Base-by-base conservation (phyloP, 2,329 filamentous ascomycete species). In the Penicillium brevicompactum region DNA sequence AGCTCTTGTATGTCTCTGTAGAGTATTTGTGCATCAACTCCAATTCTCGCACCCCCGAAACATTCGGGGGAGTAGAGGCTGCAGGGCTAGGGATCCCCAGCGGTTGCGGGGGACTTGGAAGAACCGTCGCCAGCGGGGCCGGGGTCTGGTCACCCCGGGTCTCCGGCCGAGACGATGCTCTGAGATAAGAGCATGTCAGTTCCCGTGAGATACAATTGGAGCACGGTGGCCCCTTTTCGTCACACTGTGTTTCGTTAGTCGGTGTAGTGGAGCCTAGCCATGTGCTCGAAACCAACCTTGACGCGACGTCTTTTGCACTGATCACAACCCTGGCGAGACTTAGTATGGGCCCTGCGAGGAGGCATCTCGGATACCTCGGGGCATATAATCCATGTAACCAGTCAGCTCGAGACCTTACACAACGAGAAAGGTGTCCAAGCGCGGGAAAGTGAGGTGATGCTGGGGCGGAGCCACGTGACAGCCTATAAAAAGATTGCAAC, bases 1-100 rank as follows among this genome's bases (percentile, higher is more conserved):
- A 71, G 37, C 74, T 76, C 21, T 70, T 70, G 59, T 74, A 82
- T 0, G 79, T 82, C 16, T 71, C 72, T 0, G 76, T 80, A 1
- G 78, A 75, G 73, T 78, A 83, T 27, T 77, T 77, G 58, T 82
- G 79, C 77, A 83, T 81, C 43, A 83, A 63, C 55, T 82, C 80
- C 8, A 83, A 70, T 53, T 81, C 80, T 3, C 69, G 68, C 11
- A 71, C 59, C 10, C 61, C 58, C 22, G 66, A 64, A 38, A 56
- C 55, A 16, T 54, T 42, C 11, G 60, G 54, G 18, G 59, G 54
- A 22, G 53, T 58, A n/a, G 54, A 59, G 31, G 58, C 51, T n/a
- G 47, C 27, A 22, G 61, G 59, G 21, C 58, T 64, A 45, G 59
- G 54, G 13, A 61, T 58, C 22, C 57, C 57, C 41, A 60, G 45